A percentile compares a stretch with the other conserved stretches of the same genome.
These are phyloP conservation scores for Cryphonectria parasitica DNA, from an alignment of 2,329 filamentous ascomycete species.

Conservation along the genomic window DNA sequence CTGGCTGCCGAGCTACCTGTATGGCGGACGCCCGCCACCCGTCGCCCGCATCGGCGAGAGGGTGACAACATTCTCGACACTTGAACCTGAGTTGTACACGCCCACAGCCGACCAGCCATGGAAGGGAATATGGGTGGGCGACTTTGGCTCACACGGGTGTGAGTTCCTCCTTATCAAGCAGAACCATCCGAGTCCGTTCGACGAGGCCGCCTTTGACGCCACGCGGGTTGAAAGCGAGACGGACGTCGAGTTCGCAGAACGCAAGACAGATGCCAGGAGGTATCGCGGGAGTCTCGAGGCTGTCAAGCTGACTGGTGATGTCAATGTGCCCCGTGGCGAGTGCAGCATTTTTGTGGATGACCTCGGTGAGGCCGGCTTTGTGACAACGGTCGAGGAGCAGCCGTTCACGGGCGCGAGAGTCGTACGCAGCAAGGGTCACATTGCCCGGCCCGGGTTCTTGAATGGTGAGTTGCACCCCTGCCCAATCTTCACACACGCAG, in stretches of 20 bases:
- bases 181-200: slow-evolving; percentile 53
- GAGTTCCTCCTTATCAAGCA: slow-evolving; percentile 88
- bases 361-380: slow-evolving; percentile 67
- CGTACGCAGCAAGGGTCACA: slow-evolving; percentile 75
- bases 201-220: slow-evolving; percentile 45
- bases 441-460: slow-evolving; percentile 73
- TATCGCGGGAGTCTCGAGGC: slow-evolving; percentile 77
- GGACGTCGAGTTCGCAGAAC: slow-evolving; percentile 48
- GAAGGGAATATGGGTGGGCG: slow-evolving; percentile 89
- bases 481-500: not conserved
- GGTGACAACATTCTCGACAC: slow-evolving; percentile 68
- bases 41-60: slow-evolving; percentile 59
- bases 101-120: slow-evolving; percentile 81
- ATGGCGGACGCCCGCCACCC: slow-evolving; percentile 32
- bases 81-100: slow-evolving; percentile 76
- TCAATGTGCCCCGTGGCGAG: slow-evolving; percentile 86
- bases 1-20: slow-evolving; percentile 27
- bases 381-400: slow-evolving; percentile 66
- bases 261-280: slow-evolving; percentile 51
- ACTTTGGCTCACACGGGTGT: slow-evolving; percentile 85
- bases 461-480: slow-evolving; percentile 60
- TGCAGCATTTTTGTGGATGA: slow-evolving; percentile 81
- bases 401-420: slow-evolving; percentile 76
- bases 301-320: slow-evolving; percentile 90
- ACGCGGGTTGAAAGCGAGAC: slow-evolving; percentile 46